Evolutionary conservation across 1,284 basidiomycete genomes (phyloP), one percentile per base, ranked within the genome.

Genomic region (Clitocybe nebularis): DNA sequence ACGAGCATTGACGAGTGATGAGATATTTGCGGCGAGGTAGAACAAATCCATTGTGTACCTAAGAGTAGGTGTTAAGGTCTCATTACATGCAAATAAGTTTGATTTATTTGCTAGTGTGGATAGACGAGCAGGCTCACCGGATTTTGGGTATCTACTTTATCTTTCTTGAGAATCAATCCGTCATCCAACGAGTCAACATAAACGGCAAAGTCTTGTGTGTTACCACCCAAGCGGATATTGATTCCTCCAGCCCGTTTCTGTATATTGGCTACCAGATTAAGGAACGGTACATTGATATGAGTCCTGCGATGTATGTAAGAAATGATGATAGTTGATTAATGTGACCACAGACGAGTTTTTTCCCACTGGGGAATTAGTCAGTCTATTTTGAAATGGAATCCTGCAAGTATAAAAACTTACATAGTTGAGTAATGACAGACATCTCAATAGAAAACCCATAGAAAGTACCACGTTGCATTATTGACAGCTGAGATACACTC

Each of bases 201-300:
- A 2, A 67, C 67, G 10, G 77, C 75, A 5, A 62, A 71, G 44
- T 88, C 84, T 55, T 88, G 84, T 3, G 83, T 81, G 60, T 89
- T 89, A 36, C 87, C 88, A 26, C 87, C 88, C 4, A 89, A 72
- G 29, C 87, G 81, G 20, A 89, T 63, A 28, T 67, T 61, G 3
- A 84, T 69, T 6, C 69, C 57, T 1, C 86, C 86, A 8, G 68
- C 70, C 6, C 84, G 75, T 40, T 78, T 69, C 47, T 72, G 64
- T 33, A 89, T 65, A 47, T 81, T 82, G 4, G 79, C 72, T 67
- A 91, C 72, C 38, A 89, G 74, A 61, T 90, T 90, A 14, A 91
- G 71, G 58, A 90, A 86, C 0, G 79, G 77, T 0, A 81, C 74
- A 39, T 77, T 69, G n/a, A 84, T 48, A 17, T 26, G 68, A 55